Percentiles rank a stretch among this genome's conserved stretches.
These are phyloP conservation scores for Scytalidium lignicola DNA, from an alignment of 2,329 filamentous ascomycete genomes.

Conservation along the genomic window DNA sequence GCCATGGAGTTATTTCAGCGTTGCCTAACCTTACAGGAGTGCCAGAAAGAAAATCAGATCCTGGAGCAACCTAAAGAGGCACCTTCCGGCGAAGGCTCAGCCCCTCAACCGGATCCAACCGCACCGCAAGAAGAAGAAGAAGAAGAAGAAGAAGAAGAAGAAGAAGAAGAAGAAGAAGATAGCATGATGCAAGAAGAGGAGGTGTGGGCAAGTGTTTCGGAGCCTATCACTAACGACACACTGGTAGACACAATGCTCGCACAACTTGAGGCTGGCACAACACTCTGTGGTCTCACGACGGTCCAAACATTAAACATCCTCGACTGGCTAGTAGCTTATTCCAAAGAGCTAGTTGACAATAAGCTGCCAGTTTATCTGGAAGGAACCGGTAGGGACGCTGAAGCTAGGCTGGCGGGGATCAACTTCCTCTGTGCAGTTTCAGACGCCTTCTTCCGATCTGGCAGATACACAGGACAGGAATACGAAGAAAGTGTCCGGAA, in stretches of 20 bases:
- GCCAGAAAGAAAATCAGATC: conserved; percentile 25
- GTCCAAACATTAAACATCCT: not conserved
- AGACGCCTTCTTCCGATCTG: conserved; percentile 47
- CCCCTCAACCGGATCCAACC: not conserved
- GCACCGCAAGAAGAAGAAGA: too few relatives aligned
- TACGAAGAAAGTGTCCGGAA: not conserved
- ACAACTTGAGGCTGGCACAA: conserved; percentile 51
- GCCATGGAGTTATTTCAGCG: conserved; percentile 54
- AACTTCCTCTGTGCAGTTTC: conserved; percentile 51
- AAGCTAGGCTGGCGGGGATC: conserved; percentile 49
- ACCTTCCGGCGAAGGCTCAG: not conserved
- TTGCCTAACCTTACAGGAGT: conserved; percentile 49
- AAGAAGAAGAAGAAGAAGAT: conserved; percentile 18
- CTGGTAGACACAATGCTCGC: conserved; percentile 65
- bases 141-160: conserved; percentile 9
- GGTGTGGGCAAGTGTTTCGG: conserved; percentile 62
- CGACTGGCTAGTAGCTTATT: not conserved
- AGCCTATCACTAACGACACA: conserved; percentile 58
- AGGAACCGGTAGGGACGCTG: conserved; percentile 36
- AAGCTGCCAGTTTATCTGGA: not conserved
- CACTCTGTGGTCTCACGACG: conserved; percentile 43
- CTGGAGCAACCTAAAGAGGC: conserved; percentile 27
- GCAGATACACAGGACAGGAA: not conserved
- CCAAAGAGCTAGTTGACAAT: not conserved
- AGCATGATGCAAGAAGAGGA: conserved; percentile 34